These are phyloP conservation scores for Clonostachys rhizophaga DNA, from an alignment of 2,329 filamentous ascomycete species.

Conservation along the genomic window DNA sequence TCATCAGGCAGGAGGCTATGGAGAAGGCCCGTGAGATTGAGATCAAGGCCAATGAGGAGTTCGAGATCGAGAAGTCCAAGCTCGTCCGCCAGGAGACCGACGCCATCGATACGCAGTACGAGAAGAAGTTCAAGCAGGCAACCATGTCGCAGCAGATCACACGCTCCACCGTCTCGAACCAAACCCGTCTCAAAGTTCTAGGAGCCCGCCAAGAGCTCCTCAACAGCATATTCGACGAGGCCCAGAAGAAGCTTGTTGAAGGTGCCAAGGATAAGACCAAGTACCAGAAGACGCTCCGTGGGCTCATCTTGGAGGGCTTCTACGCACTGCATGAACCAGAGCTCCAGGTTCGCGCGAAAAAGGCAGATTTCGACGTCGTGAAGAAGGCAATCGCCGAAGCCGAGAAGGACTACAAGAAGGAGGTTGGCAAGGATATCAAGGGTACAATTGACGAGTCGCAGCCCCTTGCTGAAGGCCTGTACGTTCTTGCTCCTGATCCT, in stretches of 20 bases:
- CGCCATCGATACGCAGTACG: slow-evolving; percentile 86
- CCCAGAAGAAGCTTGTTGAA: slow-evolving; percentile 63
- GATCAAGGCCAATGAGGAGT: slow-evolving; percentile 98
- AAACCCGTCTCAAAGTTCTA: slow-evolving; percentile 86
- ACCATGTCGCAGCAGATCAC: slow-evolving; percentile 99
- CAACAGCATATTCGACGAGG: slow-evolving; percentile 81
- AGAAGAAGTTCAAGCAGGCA: slow-evolving; percentile 99
- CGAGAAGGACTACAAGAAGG: slow-evolving; percentile 77
- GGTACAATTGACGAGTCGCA: slow-evolving; percentile 75
- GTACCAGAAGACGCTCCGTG: slow-evolving; percentile 74
- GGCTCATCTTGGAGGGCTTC: slow-evolving; percentile 81
- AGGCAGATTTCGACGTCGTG: slow-evolving; percentile 71
- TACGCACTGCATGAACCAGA: slow-evolving; percentile 83
- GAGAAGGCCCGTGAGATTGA: slow-evolving; percentile 98
- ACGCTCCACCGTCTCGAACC: slow-evolving; percentile 92
- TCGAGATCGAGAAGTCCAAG: slow-evolving; percentile 98
- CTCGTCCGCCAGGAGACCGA: slow-evolving; percentile 93
- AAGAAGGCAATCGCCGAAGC: slow-evolving; percentile 77
- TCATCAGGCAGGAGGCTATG: slow-evolving; percentile 97
- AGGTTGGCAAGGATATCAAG: slow-evolving; percentile 63
- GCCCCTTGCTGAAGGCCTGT: slow-evolving; percentile 78
- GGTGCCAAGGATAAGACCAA: slow-evolving; percentile 65
- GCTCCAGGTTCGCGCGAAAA: slow-evolving; percentile 68
- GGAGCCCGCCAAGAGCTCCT: slow-evolving; percentile 85
- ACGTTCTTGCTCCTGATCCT: slow-evolving; percentile 32